These are phyloP conservation scores for Puccinia polysora DNA, from an alignment of 1,284 basidiomycete genomes.

Conservation along the genomic window DNA sequence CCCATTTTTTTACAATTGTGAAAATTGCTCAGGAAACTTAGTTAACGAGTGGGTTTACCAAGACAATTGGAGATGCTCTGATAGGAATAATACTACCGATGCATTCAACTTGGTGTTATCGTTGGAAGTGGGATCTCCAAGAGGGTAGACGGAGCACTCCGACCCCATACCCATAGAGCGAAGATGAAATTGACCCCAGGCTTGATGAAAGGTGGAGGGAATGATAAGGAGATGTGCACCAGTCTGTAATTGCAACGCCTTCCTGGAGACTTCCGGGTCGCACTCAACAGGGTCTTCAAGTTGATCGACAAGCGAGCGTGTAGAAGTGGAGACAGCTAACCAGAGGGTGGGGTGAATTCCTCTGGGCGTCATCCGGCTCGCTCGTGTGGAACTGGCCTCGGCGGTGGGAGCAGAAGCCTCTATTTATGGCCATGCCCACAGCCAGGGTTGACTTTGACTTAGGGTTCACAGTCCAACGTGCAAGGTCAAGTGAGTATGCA, in stretches of 20 bases:
- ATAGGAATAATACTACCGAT: too few relatives aligned
- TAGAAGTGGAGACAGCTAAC: slow-evolving; percentile 35
- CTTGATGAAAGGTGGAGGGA: too few relatives aligned
- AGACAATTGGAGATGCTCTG: too few relatives aligned
- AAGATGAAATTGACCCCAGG: too few relatives aligned
- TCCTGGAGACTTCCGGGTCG: slow-evolving; percentile 31
- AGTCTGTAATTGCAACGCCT: slow-evolving; percentile 43
- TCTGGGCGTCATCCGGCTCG: slow-evolving; percentile 35
- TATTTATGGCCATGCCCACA: slow-evolving; percentile 1
- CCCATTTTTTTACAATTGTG: too few relatives aligned
- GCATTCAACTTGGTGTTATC: too few relatives aligned
- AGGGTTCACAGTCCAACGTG: neutral
- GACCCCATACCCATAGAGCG: too few relatives aligned
- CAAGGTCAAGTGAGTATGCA: neutral
- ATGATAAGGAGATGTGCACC: slow-evolving; percentile 30
- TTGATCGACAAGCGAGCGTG: slow-evolving; percentile 23
- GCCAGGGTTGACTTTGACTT: neutral
- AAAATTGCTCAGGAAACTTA: too few relatives aligned
- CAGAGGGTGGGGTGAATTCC: slow-evolving; percentile 12
- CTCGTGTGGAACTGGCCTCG: neutral
- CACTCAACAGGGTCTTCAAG: slow-evolving; percentile 41
- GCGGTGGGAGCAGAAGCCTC: neutral
- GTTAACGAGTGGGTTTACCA: too few relatives aligned
- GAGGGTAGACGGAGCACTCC: too few relatives aligned
- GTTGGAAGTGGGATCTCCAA: too few relatives aligned